These are phyloP conservation scores for grape (Vitis vinifera) DNA, from an alignment of 164 flowering plant species.

Conservation along the genomic window ASM3070453v1 NC_081822.1:23328001-23328500, in stretches of 20 bases:
- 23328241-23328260: constrained; percentile 83
- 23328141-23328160: constrained; percentile 9
- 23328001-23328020: constrained; percentile 68
- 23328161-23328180: constrained; percentile 46
- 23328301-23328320: constrained; percentile 76
- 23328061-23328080: constrained; percentile 52
- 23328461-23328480: background rate
- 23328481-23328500: constrained; percentile 46
- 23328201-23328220: constrained; percentile 97
- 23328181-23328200: constrained; percentile 95
- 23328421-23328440: too few species aligned
- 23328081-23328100: background rate
- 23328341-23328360: background rate
- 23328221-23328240: constrained; percentile 89
- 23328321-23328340: constrained; percentile 45
- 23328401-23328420: background rate
- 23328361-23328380: background rate
- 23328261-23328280: constrained; percentile 59
- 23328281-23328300: constrained; percentile 95
- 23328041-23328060: constrained; percentile 88
- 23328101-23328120: background rate
- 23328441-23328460: too few species aligned
- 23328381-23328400: background rate
- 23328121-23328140: background rate
- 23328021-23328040: constrained; percentile 74